These are phyloP conservation scores for Nitzschia sp. DNA, from an alignment of 108 stramenopile species.

Conservation along the genomic window DNA sequence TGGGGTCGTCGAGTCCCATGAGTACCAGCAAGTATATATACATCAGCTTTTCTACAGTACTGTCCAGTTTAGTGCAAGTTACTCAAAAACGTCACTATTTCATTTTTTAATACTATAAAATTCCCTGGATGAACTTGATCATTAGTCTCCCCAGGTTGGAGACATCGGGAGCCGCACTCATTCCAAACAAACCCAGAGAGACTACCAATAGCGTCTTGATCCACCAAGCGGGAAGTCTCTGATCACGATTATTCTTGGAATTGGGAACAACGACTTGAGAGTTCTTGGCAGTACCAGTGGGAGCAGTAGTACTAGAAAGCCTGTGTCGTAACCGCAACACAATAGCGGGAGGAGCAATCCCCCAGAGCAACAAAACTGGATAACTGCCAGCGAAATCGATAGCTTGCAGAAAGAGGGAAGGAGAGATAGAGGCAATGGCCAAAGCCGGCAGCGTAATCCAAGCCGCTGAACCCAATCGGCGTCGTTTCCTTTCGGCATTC, in stretches of 20 bases:
- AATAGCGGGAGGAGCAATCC: slow-evolving; percentile 10
- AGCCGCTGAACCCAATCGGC: neutral
- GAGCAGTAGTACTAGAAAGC: no score
- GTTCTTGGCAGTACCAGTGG: neutral
- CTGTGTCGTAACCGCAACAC: neutral
- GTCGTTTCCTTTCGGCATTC: neutral
- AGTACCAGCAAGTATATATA: no score
- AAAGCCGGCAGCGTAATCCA: slow-evolving; percentile 3
- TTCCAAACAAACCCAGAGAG: neutral
- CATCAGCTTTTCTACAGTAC: no score
- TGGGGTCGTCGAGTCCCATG: no score
- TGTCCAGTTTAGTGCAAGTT: no score
- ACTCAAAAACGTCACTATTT: no score
- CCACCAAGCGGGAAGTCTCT: neutral
- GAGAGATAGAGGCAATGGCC: slow-evolving; percentile 11
- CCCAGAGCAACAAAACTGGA: slow-evolving; percentile 19
- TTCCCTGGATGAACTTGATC: neutral
- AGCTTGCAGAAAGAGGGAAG: slow-evolving; percentile 9
- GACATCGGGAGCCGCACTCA: neutral
- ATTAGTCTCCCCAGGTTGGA: neutral
- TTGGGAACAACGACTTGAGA: no score
- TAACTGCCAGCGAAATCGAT: slow-evolving; percentile 30
- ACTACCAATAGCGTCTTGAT: neutral
- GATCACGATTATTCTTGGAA: no score
- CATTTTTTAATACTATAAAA: no score